A percentile compares a stretch with the other conserved stretches of the same genome.
These are phyloP conservation scores for Megacollybia platyphylla DNA, from an alignment of 1,284 basidiomycete species.

Conservation along the genomic window DNA sequence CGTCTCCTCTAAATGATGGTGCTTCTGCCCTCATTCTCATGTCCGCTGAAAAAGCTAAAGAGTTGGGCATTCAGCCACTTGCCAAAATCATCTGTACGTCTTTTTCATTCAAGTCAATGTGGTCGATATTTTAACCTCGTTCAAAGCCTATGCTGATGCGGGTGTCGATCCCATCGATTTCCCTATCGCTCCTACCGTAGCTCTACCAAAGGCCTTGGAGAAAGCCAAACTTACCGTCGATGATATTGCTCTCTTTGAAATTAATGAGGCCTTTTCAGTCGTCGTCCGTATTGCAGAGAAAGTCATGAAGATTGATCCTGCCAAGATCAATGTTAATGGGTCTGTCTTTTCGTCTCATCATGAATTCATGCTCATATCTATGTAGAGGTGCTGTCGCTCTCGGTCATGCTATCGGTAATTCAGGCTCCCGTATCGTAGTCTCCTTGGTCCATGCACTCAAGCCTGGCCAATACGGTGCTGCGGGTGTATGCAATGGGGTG, in stretches of 20 bases:
- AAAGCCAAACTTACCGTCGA: constrained; percentile 74
- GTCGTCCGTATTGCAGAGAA: constrained; percentile 90
- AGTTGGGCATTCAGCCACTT: constrained; percentile 81
- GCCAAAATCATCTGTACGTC: constrained; percentile 81
- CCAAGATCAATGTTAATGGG: constrained; percentile 91
- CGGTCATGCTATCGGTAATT: constrained; percentile 93
- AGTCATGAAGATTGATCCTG: constrained; percentile 70
- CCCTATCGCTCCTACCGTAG: constrained; percentile 88
- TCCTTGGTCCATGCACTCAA: constrained; percentile 88
- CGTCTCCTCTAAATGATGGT: constrained; percentile 92
- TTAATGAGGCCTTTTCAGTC: constrained; percentile 98
- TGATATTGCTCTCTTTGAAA: constrained; percentile 89
- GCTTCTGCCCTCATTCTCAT: constrained; percentile 94
- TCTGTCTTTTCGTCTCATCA: constrained; percentile 22
- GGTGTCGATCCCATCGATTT: constrained; percentile 97
- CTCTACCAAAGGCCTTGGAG: constrained; percentile 82
- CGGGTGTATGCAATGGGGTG: constrained; percentile 96
- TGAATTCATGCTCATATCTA: constrained; percentile 5
- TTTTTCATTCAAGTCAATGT: background rate
- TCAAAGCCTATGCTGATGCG: constrained; percentile 86
- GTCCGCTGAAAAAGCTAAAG: constrained; percentile 81
- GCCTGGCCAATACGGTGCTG: constrained; percentile 93
- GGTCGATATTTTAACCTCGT: constrained; percentile 9
- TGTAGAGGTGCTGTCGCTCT: constrained; percentile 82
- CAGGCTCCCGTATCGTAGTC: constrained; percentile 90